Evolutionary conservation across 2,329 filamentous ascomycete genomes (phyloP), one percentile per base, ranked within the genome.

Genomic region (Cladosporium sp.): DNA sequence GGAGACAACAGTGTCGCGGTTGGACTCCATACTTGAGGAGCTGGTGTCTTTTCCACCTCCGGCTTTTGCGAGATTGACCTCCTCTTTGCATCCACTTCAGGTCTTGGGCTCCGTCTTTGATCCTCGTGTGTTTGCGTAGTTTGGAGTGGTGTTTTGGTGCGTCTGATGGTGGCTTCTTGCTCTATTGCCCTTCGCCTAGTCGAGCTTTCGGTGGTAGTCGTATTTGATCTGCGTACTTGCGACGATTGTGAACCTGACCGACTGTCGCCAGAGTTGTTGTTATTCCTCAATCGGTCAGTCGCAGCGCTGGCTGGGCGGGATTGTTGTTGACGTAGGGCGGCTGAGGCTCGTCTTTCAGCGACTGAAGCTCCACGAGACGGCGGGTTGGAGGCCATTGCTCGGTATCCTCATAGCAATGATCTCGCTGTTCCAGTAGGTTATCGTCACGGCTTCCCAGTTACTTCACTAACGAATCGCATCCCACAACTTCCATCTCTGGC

Each of bases 1-100:
- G 82, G 80, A 42, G 88, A 81, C 52, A 91, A 75, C 18, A 97
- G 73, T 1, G 80, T 85, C 7, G 84, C 92, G 64, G 89, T 80
- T 0, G 93, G 92, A 50, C 83, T 84, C 93, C 93, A 97, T 42
- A 43, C 13, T 68, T 58, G 53, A 57, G 43, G 38, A 49, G 45
- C 17, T 36, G 42, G 47, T 36, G 54, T 13, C 44, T n/a, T 44
- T 4, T 18, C 20, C 18, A 49, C 19, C 6, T 45, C 20, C 29
- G 27, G 36, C 32, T 29, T 43, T 18, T 43, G 30, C 19, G 47
- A 15, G 3, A 24, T 30, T 9, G 47, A 38, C 34, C 22, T 50
- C 22, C 22, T 43, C 34, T 32, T 43, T n/a, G 12, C 18, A 7
- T 43, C 32, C 2, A 29, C 40, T 19, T 50, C 47, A 27, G 47